phyloP scores from a whole-genome alignment of 352 stramenopile genomes.

The Pythium vanterpoolii region DNA sequence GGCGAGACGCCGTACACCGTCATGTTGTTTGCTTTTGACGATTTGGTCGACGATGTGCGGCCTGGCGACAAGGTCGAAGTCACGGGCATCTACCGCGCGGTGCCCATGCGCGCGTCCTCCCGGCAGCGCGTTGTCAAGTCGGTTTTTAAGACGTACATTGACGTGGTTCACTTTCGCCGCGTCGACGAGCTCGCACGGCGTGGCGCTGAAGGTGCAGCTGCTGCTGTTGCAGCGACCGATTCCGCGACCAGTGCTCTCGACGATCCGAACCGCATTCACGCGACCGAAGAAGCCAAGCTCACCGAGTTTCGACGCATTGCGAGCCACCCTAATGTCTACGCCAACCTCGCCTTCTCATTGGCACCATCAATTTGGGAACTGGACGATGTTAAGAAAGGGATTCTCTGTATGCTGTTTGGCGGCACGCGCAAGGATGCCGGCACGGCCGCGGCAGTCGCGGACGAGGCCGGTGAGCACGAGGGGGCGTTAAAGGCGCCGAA shows the following conservation, averaged over 20 bases:
- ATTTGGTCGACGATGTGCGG: conserved; percentile 96
- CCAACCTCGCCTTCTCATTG: conserved; percentile 78
- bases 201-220: conserved; percentile 6
- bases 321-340: conserved; percentile 75
- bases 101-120: conserved; percentile 92
- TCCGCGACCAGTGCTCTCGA: conserved; percentile 20
- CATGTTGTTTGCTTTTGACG: conserved; percentile 98
- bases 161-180: conserved; percentile 97
- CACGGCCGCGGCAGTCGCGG: conserved; percentile 19
- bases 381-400: conserved; percentile 98
- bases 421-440: conserved; percentile 86
- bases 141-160: conserved; percentile 99
- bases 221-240: conserved; percentile 20
- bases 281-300: conserved; percentile 53
- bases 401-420: conserved; percentile 99
- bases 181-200: conserved; percentile 77
- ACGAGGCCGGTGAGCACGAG: conserved; percentile 30
- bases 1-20: conserved; percentile 98
- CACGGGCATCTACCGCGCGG: conserved; percentile 97
- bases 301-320: conserved; percentile 73
- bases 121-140: conserved; percentile 94
- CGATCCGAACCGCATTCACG: conserved; percentile 43
- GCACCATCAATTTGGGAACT: conserved; percentile 92
- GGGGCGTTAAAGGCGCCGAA: conserved; percentile 4
- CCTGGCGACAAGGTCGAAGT: conserved; percentile 96